phyloP scores from a whole-genome alignment of 1,284 basidiomycete species.

The Pseudozyma sp. region DNA sequence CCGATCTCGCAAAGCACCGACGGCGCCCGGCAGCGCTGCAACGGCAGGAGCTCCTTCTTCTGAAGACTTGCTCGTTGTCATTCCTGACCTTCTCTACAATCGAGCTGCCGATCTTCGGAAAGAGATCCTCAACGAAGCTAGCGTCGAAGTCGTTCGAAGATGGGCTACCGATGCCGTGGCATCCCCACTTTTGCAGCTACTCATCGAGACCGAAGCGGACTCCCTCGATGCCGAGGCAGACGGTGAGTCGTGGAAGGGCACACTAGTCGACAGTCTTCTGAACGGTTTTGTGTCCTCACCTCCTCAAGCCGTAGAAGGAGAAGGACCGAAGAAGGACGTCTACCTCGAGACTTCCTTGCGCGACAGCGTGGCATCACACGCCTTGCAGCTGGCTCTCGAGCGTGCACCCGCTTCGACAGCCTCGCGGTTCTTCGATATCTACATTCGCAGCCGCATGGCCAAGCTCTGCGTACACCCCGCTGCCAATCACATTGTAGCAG shows the following conservation, averaged over 20 bases:
- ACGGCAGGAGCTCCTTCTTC: not conserved
- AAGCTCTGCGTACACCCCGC: conserved; percentile 64
- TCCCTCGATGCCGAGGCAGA: conserved; percentile 32
- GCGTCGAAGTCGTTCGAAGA: conserved; percentile 22
- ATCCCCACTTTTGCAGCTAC: conserved; percentile 57
- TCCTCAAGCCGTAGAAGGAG: not conserved
- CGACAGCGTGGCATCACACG: conserved; percentile 63
- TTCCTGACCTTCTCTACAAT: conserved; percentile 36
- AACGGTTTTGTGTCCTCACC: conserved; percentile 43
- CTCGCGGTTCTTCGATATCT: conserved; percentile 52
- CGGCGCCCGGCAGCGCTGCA: conserved; percentile 9
- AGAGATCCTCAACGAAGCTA: conserved; percentile 19
- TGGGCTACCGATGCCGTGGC: conserved; percentile 53
- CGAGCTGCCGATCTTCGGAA: conserved; percentile 22
- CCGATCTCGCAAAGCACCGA: conserved; percentile 49
- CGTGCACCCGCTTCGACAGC: conserved; percentile 23
- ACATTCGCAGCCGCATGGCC: conserved; percentile 53
- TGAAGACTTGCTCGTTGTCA: conserved; percentile 21
- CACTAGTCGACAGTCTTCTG: conserved; percentile 51
- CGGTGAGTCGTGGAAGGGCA: conserved; percentile 19
- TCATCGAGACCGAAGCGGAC: conserved; percentile 46
- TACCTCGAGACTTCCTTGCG: conserved; percentile 63
- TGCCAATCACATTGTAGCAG: conserved; percentile 63
- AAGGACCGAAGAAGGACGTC: conserved; percentile 34
- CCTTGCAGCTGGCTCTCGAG: conserved; percentile 49